Percentiles rank a stretch among this genome's conserved stretches.
Conservation (phyloP, 2,329 filamentous ascomycete species). For the Bipolaris gigantea region DNA sequence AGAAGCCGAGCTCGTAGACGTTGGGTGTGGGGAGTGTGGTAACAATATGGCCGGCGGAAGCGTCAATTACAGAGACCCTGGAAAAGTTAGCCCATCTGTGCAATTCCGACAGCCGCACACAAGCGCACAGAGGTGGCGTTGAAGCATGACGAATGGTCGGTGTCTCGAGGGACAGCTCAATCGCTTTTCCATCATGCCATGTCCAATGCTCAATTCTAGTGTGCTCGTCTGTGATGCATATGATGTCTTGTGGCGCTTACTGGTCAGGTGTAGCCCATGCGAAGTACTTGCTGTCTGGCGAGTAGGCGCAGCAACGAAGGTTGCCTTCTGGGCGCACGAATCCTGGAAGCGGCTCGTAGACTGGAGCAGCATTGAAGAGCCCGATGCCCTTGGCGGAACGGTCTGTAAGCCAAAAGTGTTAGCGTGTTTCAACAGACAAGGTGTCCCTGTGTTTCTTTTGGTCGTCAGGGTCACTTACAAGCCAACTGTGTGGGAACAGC, state of each 20-base stretch:
- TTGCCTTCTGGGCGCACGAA: conserved; percentile 85
- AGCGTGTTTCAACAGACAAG: conserved; percentile 8
- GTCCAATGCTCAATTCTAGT: neutral
- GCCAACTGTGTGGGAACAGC: conserved; percentile 91
- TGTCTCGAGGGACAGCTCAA: neutral
- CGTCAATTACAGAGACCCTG: conserved; percentile 81
- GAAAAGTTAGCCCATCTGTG: conserved; percentile 9
- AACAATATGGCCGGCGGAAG: conserved; percentile 72
- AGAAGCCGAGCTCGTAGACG: conserved; percentile 94
- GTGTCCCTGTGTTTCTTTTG: neutral
- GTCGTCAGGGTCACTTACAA: conserved; percentile 56
- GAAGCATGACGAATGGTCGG: conserved; percentile 4
- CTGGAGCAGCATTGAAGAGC: conserved; percentile 85
- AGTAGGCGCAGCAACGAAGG: conserved; percentile 92
- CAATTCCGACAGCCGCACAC: neutral
- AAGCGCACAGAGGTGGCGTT: neutral
- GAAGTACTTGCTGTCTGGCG: conserved; percentile 92
- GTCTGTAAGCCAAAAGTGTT: conserved; percentile 51
- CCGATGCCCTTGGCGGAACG: conserved; percentile 97
- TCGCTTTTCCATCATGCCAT: neutral
- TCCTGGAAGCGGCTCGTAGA: conserved; percentile 81
- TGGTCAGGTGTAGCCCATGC: conserved; percentile 86
- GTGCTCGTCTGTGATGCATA: neutral
- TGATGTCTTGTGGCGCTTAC: conserved; percentile 46
- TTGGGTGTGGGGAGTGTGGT: conserved; percentile 76